Percentiles rank a stretch among this genome's conserved stretches.
Evolutionary conservation across 192 early-diverging fungal species (phyloP).

Genomic region (Lunasporangiospora selenospora): DNA sequence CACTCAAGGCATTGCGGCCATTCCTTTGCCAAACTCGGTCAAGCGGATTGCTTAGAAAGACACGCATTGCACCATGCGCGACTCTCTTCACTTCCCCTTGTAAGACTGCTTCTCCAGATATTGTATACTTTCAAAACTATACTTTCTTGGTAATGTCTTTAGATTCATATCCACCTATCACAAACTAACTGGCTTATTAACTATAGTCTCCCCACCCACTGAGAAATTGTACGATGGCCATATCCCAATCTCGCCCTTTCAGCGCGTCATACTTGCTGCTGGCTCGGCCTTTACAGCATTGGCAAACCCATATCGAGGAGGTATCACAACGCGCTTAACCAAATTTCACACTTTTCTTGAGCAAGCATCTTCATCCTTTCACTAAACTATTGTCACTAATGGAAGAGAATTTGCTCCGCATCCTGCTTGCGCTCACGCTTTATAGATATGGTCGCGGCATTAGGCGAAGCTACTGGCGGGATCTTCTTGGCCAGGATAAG

Average conservation of each 20-base stretch:
- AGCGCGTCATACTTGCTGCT: constrained; percentile 71
- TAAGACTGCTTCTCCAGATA: background rate
- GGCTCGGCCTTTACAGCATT: constrained; percentile 80
- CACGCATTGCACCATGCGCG: background rate
- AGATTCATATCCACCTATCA: background rate
- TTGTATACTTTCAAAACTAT: background rate
- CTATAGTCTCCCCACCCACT: constrained; percentile 27
- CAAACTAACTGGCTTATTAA: background rate
- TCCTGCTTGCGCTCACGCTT: background rate
- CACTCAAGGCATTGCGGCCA: background rate
- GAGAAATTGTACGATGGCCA: constrained; percentile 64
- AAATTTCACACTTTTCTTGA: background rate
- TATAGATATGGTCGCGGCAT: constrained; percentile 83
- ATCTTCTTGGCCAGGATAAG: constrained; percentile 72
- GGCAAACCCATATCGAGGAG: constrained; percentile 74
- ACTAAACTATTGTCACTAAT: background rate
- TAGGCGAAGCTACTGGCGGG: constrained; percentile 91
- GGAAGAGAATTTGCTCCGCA: background rate
- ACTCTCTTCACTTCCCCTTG: constrained; percentile 19
- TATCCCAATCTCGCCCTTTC: constrained; percentile 66
- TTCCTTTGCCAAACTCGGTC: background rate
- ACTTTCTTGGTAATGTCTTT: background rate
- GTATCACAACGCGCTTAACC: constrained; percentile 32
- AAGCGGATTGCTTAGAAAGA: too few relatives aligned
- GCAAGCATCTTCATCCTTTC: background rate